These are phyloP conservation scores for Teratosphaeria zuluensis DNA, from an alignment of 2,329 filamentous ascomycete genomes.

Conservation along the genomic window DNA sequence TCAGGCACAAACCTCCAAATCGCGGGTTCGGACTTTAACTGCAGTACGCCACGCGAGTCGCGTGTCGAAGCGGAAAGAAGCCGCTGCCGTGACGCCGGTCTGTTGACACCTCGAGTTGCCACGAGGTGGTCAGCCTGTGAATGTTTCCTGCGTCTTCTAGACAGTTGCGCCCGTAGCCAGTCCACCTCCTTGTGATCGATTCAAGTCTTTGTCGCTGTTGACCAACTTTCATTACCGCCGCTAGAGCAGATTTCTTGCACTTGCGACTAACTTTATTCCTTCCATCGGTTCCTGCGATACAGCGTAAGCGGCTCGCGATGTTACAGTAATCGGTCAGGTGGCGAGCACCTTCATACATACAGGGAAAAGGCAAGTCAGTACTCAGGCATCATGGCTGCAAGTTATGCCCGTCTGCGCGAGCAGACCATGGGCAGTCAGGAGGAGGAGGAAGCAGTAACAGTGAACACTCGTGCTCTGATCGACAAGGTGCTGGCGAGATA, in stretches of 20 bases:
- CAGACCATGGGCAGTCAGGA: constrained; percentile 77
- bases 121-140: neutral
- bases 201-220: neutral
- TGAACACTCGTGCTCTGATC: constrained; percentile 92
- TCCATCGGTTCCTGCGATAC: neutral
- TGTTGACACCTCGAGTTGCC: neutral
- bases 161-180: neutral
- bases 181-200: neutral
- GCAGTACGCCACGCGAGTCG: constrained; percentile 51
- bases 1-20: neutral
- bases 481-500: constrained; percentile 96
- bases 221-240: neutral
- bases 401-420: constrained; percentile 53
- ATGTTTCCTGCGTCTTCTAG: neutral
- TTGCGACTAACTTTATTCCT: neutral
- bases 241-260: neutral
- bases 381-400: constrained; percentile 40
- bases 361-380: neutral
- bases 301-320: neutral
- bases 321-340: neutral
- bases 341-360: neutral
- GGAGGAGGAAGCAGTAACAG: constrained; percentile 93
- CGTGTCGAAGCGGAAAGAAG: neutral
- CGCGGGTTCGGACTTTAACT: constrained; percentile 35
- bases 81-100: neutral